Base-by-base conservation (phyloP, 495 filamentous ascomycete genomes). In the Thermochaetoides thermophila region DNA sequence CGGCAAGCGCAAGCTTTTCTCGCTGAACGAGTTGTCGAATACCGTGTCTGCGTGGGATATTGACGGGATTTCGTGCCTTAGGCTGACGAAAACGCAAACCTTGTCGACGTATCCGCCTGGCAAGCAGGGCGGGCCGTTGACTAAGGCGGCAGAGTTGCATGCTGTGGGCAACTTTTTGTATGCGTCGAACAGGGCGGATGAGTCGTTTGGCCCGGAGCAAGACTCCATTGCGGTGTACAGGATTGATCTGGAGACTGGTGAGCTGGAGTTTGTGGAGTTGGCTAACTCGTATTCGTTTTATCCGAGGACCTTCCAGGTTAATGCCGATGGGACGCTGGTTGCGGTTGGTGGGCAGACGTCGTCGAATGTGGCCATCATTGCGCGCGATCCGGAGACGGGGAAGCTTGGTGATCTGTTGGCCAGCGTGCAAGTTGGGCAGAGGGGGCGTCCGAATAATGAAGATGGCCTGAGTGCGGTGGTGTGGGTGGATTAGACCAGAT, bases 341-440 rank as follows among this genome's bases (percentile, higher is more conserved):
- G 76, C 75, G 0, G 63, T 82, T 22, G 76, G 73, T 4, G 63
- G 77, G 21, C 75, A 81, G 57, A 65, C 61, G 3, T 73, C 64
- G 35, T 59, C 66, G 14, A 69, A 64, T 29, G 73, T 82, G 0
- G 76, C 63, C 2, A 67, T 82, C 43, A 54, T 81, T 24, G 46
- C 54, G 42, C 50, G 76, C 8, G 66, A 80, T 48, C 46, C 53
- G 0, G 38, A 49, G 12, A 73, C 66, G 0, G 77, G 77, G 0
- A 57, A 60, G 38, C 46, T 81, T 29, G 71, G 69, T 2, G 59
- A 64, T 16, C 38, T 63, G 22, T 50, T 69, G 0, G 63, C 64
- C 0, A 53, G 50, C 31, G 23, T 59, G 11, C 32, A 51, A 30
- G 48, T 66, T n/a, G 60, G 56, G 4, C 51, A 43, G 10, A 53